A percentile compares a stretch with the other conserved stretches of the same genome.
These are phyloP conservation scores for Trichosanthes cucumerina DNA, from an alignment of 306 rosid species.

Conservation along the genomic window DNA sequence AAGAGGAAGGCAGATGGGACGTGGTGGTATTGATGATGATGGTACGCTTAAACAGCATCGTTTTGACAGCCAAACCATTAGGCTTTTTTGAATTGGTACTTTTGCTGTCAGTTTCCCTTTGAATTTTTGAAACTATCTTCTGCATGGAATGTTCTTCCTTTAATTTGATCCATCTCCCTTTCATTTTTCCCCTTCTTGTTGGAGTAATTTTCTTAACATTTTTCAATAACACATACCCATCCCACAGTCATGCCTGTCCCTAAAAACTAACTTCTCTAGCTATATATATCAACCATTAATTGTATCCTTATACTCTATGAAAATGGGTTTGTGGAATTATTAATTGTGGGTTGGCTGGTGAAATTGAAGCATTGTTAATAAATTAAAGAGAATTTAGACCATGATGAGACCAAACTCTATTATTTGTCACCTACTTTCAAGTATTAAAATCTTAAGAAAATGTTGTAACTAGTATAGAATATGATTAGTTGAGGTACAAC, in stretches of 20 bases:
- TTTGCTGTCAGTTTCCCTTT: background rate
- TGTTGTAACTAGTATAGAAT: too few relatives aligned
- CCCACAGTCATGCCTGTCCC: background rate
- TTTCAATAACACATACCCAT: background rate
- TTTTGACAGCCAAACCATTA: background rate
- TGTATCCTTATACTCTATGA: too few relatives aligned
- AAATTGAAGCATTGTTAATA: too few relatives aligned
- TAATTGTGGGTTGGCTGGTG: too few relatives aligned
- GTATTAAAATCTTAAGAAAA: too few relatives aligned
- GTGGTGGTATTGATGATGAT: background rate
- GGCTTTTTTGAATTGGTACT: background rate
- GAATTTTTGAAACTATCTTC: background rate
- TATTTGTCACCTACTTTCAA: too few relatives aligned
- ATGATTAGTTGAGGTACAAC: too few relatives aligned
- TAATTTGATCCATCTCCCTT: background rate
- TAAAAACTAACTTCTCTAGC: background rate
- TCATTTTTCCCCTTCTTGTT: background rate
- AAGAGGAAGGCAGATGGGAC: background rate
- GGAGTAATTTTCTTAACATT: background rate
- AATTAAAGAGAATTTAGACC: too few relatives aligned
- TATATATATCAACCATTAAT: background rate
- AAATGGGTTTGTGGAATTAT: too few relatives aligned
- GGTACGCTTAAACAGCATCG: background rate
- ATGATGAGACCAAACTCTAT: too few relatives aligned
- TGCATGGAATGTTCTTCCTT: conserved; percentile 1